A percentile compares a stretch with the other conserved stretches of the same genome.
phyloP scores from a whole-genome alignment of 2,329 filamentous ascomycete species.

The Rutstroemia sydowiana region DNA sequence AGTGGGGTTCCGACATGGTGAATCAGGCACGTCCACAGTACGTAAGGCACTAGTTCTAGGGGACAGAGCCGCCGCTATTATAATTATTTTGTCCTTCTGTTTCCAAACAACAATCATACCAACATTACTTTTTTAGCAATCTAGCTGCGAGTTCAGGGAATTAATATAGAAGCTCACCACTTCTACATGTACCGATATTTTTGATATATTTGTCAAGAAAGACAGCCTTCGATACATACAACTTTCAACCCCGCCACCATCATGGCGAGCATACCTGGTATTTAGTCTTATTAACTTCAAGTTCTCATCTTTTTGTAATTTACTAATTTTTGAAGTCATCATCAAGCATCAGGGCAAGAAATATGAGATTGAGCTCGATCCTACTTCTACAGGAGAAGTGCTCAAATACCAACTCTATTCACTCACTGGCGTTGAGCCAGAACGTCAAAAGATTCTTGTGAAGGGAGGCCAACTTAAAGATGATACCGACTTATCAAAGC shows the following conservation, averaged over 20 bases:
- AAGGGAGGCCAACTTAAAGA: constrained; percentile 94
- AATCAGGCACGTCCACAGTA: constrained; percentile 12
- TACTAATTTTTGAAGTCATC: constrained; percentile 52
- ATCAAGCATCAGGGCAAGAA: constrained; percentile 95
- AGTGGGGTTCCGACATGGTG: constrained; percentile 17
- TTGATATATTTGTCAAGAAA: not conserved
- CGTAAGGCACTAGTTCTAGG: constrained; percentile 17
- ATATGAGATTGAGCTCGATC: constrained; percentile 88
- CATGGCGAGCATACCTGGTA: constrained; percentile 31
- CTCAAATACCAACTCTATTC: constrained; percentile 96
- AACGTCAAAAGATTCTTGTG: constrained; percentile 90
- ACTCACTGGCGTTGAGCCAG: constrained; percentile 89
- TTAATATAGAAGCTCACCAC: too few species aligned
- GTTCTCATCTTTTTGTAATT: not conserved
- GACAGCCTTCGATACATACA: not conserved
- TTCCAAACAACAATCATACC: not conserved
- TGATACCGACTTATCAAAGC: constrained; percentile 76
- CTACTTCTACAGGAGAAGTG: constrained; percentile 75
- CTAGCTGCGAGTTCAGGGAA: not conserved
- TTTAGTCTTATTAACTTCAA: constrained; percentile 5
- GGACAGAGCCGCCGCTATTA: constrained; percentile 5
- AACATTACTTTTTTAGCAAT: not conserved
- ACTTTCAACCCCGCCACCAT: constrained; percentile 15
- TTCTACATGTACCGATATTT: too few species aligned
- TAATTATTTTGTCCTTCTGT: constrained; percentile 9